Evolutionary conservation across 1,284 basidiomycete genomes (phyloP).

Genomic region (Trichosporon sp.): DNA sequence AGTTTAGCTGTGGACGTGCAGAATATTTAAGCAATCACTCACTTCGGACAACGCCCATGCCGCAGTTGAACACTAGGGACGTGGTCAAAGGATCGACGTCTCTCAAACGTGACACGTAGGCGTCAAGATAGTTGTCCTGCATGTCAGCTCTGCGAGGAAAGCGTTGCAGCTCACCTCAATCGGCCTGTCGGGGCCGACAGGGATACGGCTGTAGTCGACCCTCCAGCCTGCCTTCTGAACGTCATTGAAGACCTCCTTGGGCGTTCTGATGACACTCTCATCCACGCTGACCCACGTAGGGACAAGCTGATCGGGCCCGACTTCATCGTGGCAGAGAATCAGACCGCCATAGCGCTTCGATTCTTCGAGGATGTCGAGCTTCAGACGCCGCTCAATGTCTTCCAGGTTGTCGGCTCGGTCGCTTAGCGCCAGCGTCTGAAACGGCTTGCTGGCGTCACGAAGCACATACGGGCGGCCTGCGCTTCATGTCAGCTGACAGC

Average conservation of each 20-base stretch:
- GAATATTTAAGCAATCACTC: constrained; percentile 13
- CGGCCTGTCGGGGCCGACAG: constrained; percentile 81
- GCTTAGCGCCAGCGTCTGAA: constrained; percentile 72
- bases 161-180: constrained; percentile 58
- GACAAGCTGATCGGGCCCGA: constrained; percentile 71
- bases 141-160: constrained; percentile 10
- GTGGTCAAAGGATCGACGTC: constrained; percentile 73
- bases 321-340: constrained; percentile 77
- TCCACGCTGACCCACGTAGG: constrained; percentile 96
- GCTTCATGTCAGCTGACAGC: constrained; percentile 64
- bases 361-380: constrained; percentile 90
- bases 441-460: constrained; percentile 82
- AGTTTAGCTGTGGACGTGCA: neutral
- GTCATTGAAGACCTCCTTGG: constrained; percentile 75
- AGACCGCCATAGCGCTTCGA: constrained; percentile 79
- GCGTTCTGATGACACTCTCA: constrained; percentile 73
- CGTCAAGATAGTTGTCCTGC: constrained; percentile 88
- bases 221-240: constrained; percentile 82
- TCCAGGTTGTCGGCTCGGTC: constrained; percentile 93
- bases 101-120: constrained; percentile 78
- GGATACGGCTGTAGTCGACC: constrained; percentile 81
- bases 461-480: constrained; percentile 91
- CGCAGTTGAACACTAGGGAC: constrained; percentile 90
- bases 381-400: constrained; percentile 84
- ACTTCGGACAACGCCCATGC: constrained; percentile 89